Percentiles rank a stretch among this genome's conserved stretches.
phyloP scores from a whole-genome alignment of 371 early-diverging fungal genomes.

The Rhizopus sp. region DNA sequence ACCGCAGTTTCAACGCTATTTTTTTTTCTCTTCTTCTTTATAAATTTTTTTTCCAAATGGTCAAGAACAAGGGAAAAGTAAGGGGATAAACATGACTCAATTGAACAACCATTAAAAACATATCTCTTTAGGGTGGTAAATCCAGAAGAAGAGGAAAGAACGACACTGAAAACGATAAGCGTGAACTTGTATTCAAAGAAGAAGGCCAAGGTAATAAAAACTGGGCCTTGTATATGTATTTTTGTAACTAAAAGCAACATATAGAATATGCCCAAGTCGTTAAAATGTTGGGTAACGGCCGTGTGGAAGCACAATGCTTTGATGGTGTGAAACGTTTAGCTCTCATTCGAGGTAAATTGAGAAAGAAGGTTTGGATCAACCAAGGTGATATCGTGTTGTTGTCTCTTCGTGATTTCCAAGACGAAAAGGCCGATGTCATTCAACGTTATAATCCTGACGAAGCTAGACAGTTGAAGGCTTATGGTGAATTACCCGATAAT shows the following conservation, averaged over 20 bases:
- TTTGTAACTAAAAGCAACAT: background rate
- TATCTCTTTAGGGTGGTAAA: slow-evolving; percentile 85
- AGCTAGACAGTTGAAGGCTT: slow-evolving; percentile 93
- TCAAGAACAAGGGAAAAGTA: slow-evolving; percentile 38
- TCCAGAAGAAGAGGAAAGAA: slow-evolving; percentile 97
- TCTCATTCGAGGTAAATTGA: slow-evolving; percentile 97
- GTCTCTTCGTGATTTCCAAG: slow-evolving; percentile 96
- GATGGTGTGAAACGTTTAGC: slow-evolving; percentile 94
- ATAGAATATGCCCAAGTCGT: slow-evolving; percentile 94
- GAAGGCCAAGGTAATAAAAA: slow-evolving; percentile 80
- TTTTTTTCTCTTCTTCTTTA: slow-evolving; percentile 7
- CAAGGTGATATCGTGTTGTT: slow-evolving; percentile 96
- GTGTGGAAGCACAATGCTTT: slow-evolving; percentile 93
- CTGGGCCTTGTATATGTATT: background rate
- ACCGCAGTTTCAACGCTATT: background rate
- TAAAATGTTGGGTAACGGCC: slow-evolving; percentile 97
- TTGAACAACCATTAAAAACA: background rate
- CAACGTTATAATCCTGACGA: slow-evolving; percentile 98
- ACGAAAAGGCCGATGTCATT: slow-evolving; percentile 97
- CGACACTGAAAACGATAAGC: slow-evolving; percentile 93
- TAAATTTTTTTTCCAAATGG: slow-evolving; percentile 16
- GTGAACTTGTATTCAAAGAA: slow-evolving; percentile 93
- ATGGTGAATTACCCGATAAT: slow-evolving; percentile 97
- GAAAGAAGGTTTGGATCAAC: slow-evolving; percentile 98
- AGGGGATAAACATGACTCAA: background rate